A percentile compares a stretch with the other conserved stretches of the same genome.
Conservation (phyloP, 768 basidiomycete species). For the Mycena amicta region DNA sequence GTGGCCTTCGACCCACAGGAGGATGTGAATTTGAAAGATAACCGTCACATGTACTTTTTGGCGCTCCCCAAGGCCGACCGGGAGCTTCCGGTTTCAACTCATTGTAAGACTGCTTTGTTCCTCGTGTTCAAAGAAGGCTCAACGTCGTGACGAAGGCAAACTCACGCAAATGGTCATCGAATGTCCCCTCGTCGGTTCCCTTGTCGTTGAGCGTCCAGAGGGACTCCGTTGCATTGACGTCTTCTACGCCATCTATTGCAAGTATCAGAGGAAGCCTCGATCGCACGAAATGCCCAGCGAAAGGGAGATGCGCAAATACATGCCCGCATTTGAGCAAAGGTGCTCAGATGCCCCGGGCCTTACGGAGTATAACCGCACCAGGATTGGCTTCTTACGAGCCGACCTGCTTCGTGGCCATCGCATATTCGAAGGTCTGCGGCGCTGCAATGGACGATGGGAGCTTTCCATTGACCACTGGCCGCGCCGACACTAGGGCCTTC, state of each 20-base stretch:
- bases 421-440: conserved; percentile 55
- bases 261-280: conserved; percentile 43
- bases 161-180: conserved; percentile 54
- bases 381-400: conserved; percentile 55
- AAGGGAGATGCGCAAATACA: conserved; percentile 31
- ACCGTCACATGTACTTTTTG: conserved; percentile 16
- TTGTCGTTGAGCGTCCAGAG: conserved; percentile 43
- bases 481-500: neutral
- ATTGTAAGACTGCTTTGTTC: conserved; percentile 25
- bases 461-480: conserved; percentile 8
- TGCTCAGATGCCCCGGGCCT: conserved; percentile 46
- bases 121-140: neutral
- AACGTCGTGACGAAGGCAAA: no score
- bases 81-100: conserved; percentile 44
- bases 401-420: conserved; percentile 56
- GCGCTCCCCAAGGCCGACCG: conserved; percentile 41
- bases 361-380: conserved; percentile 40
- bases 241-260: conserved; percentile 57
- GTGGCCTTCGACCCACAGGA: conserved; percentile 21
- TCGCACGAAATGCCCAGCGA: conserved; percentile 21
- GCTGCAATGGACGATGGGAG: conserved; percentile 29
- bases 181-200: conserved; percentile 39
- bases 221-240: conserved; percentile 61
- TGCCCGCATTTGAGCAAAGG: conserved; percentile 47
- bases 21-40: conserved; percentile 14